Evolutionary conservation across 1,284 basidiomycete genomes (phyloP), one percentile per base, ranked within the genome.

Genomic region (Rhodotorula sp.): DNA sequence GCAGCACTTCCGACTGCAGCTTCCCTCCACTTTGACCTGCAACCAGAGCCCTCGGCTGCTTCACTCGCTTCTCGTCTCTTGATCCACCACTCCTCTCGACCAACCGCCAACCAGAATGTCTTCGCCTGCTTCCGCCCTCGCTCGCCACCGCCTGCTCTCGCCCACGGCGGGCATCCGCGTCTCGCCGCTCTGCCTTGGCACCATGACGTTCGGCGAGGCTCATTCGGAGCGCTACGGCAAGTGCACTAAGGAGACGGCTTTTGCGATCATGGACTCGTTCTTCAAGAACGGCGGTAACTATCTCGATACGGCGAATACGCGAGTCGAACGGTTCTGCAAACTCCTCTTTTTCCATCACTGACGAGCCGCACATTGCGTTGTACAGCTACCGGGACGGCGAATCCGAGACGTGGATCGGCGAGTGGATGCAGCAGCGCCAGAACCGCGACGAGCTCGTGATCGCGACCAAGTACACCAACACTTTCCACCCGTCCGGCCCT

Each of bases 341-440:
- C 34, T 34, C 7, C 34, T 39, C 39, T 39, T 39, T 39, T 10
- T 39, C 39, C 6, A 39, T 39, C 39, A 12, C 39, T 39, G 39
- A 39, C 39, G 39, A 39, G 39, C 39, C 39, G 39, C 39, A 12
- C 39, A 39, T 39, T 7, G 39, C 39, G 8, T 39, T 39, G 39
- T 10, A 12, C 39, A 39, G 39, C 6, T 39, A 39, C 39, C 39
- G 39, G 6, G 39, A 39, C 39, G 86, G 84, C 58, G 79, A 82
- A 1, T 85, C 84, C 5, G 87, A 88, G 73, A 78, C 79, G 59
- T 84, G 86, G 69, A 84, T 87, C 48, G 87, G 87, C 1, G 86
- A 86, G 78, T 88, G 87, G 87, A 84, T 83, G 54, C 84, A 86
- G 68, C 58, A 77, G 18, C 81, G 85, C 6, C 83, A 82, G 0